Percentiles rank a stretch among this genome's conserved stretches.
phyloP scores from a whole-genome alignment of 2,329 filamentous ascomycete genomes.

The Microdochium nivale region DNA sequence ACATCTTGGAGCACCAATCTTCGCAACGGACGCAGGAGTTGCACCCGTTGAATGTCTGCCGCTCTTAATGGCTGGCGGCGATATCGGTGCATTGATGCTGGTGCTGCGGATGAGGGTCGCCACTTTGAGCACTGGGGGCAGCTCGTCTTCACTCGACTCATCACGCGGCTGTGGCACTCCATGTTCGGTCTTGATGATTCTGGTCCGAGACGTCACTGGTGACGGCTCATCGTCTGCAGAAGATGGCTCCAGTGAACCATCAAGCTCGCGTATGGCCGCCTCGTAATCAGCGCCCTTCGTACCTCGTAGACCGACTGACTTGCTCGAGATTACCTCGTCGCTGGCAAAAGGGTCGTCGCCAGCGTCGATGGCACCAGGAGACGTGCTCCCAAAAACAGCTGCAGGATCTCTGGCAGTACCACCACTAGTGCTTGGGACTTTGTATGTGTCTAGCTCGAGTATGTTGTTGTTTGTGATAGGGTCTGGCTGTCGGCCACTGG shows the following conservation, averaged over 20 bases:
- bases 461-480: slow-evolving; percentile 26
- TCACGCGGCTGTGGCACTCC: slow-evolving; percentile 2
- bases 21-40: not conserved
- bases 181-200: slow-evolving; percentile 2
- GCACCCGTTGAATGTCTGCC: not conserved
- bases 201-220: slow-evolving; percentile 6
- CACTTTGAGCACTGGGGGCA: slow-evolving; percentile 2
- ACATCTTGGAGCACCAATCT: not conserved
- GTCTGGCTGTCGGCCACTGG: slow-evolving; percentile 42
- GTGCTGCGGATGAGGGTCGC: slow-evolving; percentile 1
- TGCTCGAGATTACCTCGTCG: slow-evolving; percentile 16
- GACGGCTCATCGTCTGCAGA: not conserved
- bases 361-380: not conserved
- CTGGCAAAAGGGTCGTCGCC: slow-evolving; percentile 9
- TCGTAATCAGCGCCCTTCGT: slow-evolving; percentile 29
- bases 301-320: slow-evolving; percentile 6
- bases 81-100: slow-evolving; percentile 16
- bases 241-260: slow-evolving; percentile 14
- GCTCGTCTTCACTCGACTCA: not conserved
- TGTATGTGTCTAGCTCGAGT: slow-evolving; percentile 14
- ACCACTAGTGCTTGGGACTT: slow-evolving; percentile 6
- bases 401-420: slow-evolving; percentile 3
- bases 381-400: not conserved
- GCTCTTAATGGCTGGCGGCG: not conserved
- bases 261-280: slow-evolving; percentile 33